Base-by-base conservation (phyloP, 106 monocot genomes). In the Apostasia shenzhenica region DNA sequence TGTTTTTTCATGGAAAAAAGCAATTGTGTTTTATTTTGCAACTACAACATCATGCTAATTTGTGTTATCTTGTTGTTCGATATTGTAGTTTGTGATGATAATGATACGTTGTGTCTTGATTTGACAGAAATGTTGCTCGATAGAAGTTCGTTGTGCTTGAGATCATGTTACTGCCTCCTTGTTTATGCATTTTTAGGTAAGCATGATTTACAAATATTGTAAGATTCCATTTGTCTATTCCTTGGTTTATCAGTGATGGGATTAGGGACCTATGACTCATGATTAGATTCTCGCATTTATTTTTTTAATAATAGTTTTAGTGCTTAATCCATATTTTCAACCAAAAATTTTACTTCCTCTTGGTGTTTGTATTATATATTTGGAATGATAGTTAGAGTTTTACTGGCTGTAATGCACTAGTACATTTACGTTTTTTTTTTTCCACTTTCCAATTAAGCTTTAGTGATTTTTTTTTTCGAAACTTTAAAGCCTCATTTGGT, bases 51-150 rank as follows among this genome's bases (percentile, higher is more conserved):
- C 26, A 26, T 26, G 26, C 26, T 26, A 26, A 26, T 26, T 26
- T 26, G 26, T 26, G 26, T 26, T 26, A 26, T 26, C 26, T 26
- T 26, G 26, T 26, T 26, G 26, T 26, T 26, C 26, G 26, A 26
- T 26, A 26, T 26, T 26, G 26, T 26, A 26, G 26, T 26, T 26
- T 26, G 26, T 26, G 26, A 26, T n/a, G n/a, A n/a, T n/a, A n/a
- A 26, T 26, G 26, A 26, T 26, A 26, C 26, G 26, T 26, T 26
- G 26, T 26, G 26, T 26, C 41, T 41, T 40, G 59, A 41, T 78
- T 57, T 76, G 46, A 60, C 56, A 72, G 81, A 64, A 56, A 81
- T 76, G 76, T 51, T 72, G 61, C 62, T 42, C 45, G 56, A 57
- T 63, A 55, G 72, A 55, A 62, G 13, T 45, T 11, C 46, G 3